Evolutionary conservation across 306 rosid genomes (phyloP), one percentile per base, ranked within the genome.

Genomic region (Prunus padus): DNA sequence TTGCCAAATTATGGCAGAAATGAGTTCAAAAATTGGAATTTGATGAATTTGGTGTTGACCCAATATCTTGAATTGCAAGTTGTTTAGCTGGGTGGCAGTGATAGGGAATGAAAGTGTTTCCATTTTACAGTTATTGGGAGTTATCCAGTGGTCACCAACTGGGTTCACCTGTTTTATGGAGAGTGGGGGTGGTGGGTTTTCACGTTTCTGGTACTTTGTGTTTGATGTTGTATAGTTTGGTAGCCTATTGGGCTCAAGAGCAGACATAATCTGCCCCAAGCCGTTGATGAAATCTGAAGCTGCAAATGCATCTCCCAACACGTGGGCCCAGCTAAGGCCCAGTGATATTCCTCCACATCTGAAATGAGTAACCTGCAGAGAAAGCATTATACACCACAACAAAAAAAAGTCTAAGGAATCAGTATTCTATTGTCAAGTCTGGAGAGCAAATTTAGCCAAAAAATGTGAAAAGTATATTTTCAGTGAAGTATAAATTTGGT

Each of bases 241-340:
- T 64, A 61, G 71, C 18, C 50, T 65, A 18, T 61, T 55, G 23
- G 72, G 61, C 44, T 2, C 55, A 68, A 75, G 20, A 25, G 72
- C 76, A 2, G 77, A 19, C 64, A 86, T 59, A n/a, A 55, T 10
- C 25, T 19, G 74, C 45, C 84, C 81, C 84, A 82, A 86, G 12
- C 63, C 30, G 28, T 82, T 92, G 31, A 88, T 85, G 74, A 79
- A 92, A 2, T 88, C 84, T 3, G 90, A 64, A 65, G 91, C 85
- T 12, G 89, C 74, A 74, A 80, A 67, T 1, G 86, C 86, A 75
- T 90, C 97, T 60, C 98, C 96, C 0, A 94, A 64, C 22, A 88
- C 47, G 78, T 92, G 96, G 42, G 97, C 89, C 97, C 97, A 94
- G 64, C 96, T 92, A 5, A 94, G 83, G 31, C 96, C 97, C 76